Conservation (phyloP, 2,329 filamentous ascomycete genomes). For the Alternaria sp. region DNA sequence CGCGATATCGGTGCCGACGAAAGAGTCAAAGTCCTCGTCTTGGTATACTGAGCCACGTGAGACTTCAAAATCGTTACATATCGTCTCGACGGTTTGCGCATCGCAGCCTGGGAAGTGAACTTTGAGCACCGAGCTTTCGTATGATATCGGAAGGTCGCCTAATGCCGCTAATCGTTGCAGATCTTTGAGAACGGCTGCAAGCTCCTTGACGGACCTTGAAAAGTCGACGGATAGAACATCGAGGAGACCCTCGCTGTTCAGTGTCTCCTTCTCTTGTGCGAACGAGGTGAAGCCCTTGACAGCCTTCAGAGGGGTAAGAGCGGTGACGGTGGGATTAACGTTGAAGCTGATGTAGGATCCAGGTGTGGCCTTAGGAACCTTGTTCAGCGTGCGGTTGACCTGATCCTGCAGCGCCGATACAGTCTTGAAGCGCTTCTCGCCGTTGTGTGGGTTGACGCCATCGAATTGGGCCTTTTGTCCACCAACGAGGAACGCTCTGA, state of each 20-base stretch:
- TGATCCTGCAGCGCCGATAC: slow-evolving; percentile 80
- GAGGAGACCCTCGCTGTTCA: slow-evolving; percentile 85
- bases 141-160: slow-evolving; percentile 82
- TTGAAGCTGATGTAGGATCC: slow-evolving; percentile 90
- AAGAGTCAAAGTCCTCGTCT: slow-evolving; percentile 76
- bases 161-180: slow-evolving; percentile 77
- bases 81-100: slow-evolving; percentile 76
- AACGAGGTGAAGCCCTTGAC: slow-evolving; percentile 62
- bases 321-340: slow-evolving; percentile 87
- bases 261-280: slow-evolving; percentile 59
- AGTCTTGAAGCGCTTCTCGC: slow-evolving; percentile 79
- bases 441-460: slow-evolving; percentile 71
- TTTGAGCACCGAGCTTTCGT: slow-evolving; percentile 74
- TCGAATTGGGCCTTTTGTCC: slow-evolving; percentile 90
- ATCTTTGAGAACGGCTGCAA: slow-evolving; percentile 81
- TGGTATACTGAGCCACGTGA: slow-evolving; percentile 79
- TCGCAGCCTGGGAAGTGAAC: slow-evolving; percentile 94
- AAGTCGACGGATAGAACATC: slow-evolving; percentile 89
- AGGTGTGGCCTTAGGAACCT: slow-evolving; percentile 64
- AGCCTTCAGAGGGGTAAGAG: slow-evolving; percentile 75
- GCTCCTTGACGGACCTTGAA: slow-evolving; percentile 82
- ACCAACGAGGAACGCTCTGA: slow-evolving; percentile 90
- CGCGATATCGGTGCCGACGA: slow-evolving; percentile 74
- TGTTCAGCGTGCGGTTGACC: slow-evolving; percentile 71
- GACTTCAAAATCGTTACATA: slow-evolving; percentile 89